Percentiles rank a stretch among this genome's conserved stretches.
Conservation (phyloP, 2,329 filamentous ascomycete genomes). For the Lasiodiplodia sp. region DNA sequence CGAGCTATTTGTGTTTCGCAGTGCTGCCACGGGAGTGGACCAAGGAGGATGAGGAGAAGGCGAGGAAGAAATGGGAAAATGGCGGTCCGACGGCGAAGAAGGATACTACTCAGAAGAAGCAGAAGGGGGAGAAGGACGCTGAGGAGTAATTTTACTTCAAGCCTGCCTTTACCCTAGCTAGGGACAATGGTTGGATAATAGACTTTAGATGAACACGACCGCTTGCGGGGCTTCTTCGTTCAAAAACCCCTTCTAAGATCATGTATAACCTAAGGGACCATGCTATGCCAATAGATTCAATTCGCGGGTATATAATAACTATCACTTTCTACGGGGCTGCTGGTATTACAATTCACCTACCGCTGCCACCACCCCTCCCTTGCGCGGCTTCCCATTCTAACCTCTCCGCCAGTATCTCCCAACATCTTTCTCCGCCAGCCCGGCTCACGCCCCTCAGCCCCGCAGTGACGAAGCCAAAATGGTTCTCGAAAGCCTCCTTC, state of each 20-base stretch:
- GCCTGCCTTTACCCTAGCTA: neutral
- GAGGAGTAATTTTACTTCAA: neutral
- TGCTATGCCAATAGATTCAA: neutral
- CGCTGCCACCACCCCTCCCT: neutral
- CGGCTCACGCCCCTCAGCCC: constrained; percentile 78
- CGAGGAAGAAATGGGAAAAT: constrained; percentile 47
- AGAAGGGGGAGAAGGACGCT: neutral
- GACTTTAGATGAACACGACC: neutral
- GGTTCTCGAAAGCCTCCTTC: constrained; percentile 67
- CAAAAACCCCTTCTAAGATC: too few relatives aligned
- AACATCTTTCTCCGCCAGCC: constrained; percentile 73
- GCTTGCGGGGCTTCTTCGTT: neutral
- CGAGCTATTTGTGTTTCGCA: constrained; percentile 95
- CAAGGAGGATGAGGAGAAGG: constrained; percentile 78
- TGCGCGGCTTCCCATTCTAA: constrained; percentile 62
- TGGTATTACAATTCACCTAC: neutral
- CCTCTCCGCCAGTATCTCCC: constrained; percentile 84
- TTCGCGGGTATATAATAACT: neutral
- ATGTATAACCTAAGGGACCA: neutral
- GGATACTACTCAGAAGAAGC: constrained; percentile 6
- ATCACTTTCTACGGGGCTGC: neutral
- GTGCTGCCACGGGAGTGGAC: constrained; percentile 87
- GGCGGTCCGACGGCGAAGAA: neutral
- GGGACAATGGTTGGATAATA: neutral
- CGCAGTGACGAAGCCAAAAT: constrained; percentile 73